Conservation (phyloP, 148 eudicot species). For the Cornus controversa region DNA sequence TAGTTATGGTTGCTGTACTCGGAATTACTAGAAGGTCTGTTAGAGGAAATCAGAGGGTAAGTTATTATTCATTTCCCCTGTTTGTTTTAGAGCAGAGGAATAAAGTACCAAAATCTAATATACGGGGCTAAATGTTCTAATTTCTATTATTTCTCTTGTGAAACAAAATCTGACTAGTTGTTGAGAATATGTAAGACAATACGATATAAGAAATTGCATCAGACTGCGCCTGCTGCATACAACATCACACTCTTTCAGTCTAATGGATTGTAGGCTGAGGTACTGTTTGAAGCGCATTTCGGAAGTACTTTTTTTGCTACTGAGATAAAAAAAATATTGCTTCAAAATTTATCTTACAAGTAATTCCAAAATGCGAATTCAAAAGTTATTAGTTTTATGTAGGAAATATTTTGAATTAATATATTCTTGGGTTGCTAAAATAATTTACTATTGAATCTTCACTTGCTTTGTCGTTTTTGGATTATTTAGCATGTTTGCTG, state of each 20-base stretch:
- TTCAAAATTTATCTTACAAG: background rate
- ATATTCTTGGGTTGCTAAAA: background rate
- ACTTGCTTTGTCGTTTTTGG: background rate
- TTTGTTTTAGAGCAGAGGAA: background rate
- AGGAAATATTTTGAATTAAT: background rate
- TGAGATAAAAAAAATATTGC: background rate
- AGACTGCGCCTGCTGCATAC: background rate
- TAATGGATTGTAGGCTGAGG: background rate
- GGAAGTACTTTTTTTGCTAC: background rate
- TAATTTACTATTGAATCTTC: background rate
- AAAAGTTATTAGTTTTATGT: background rate
- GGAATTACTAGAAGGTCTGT: slow-evolving; percentile 25
- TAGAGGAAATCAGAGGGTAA: slow-evolving; percentile 37
- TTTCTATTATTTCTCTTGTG: background rate
- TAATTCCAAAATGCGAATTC: background rate
- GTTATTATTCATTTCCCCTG: background rate
- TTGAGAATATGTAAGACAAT: background rate
- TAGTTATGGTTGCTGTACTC: slow-evolving; percentile 38
- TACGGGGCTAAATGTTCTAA: background rate
- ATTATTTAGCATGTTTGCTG: background rate
- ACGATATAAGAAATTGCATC: background rate
- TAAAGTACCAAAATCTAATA: background rate
- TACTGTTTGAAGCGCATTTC: background rate
- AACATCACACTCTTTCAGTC: background rate
- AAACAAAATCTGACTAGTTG: background rate